Conservation (phyloP, 352 stramenopile genomes). For the Phytophthora brassicae region DNA sequence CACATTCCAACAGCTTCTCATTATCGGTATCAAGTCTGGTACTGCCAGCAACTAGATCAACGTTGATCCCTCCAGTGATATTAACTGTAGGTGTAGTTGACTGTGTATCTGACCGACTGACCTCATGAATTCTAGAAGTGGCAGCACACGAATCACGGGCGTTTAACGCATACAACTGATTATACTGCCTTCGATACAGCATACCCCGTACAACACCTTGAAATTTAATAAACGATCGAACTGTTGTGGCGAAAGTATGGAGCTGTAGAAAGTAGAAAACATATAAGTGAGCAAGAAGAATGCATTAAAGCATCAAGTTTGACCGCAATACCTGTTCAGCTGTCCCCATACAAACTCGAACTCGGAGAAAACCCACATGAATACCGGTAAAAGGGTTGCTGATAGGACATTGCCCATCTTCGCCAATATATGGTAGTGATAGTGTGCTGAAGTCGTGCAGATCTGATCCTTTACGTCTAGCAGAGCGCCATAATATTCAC, state of each 20-base stretch:
- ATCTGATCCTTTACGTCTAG: neutral
- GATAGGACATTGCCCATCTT: conserved; percentile 39
- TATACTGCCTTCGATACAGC: conserved; percentile 13
- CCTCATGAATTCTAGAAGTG: neutral
- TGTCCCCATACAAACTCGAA: conserved; percentile 45
- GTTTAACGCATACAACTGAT: neutral
- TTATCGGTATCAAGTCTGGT: neutral
- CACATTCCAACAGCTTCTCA: neutral
- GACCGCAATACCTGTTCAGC: conserved; percentile 44
- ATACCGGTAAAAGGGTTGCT: conserved; percentile 47
- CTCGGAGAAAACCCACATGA: conserved; percentile 34
- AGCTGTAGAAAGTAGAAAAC: conserved; percentile 16
- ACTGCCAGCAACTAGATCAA: neutral
- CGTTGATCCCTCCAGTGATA: neutral
- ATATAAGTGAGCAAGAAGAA: neutral
- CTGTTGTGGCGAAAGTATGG: conserved; percentile 30
- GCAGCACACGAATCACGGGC: neutral
- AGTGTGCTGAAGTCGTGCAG: conserved; percentile 3
- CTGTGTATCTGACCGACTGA: neutral
- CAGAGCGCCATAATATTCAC: neutral
- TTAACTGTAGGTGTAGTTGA: neutral
- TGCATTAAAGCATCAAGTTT: neutral
- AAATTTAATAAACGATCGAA: conserved; percentile 31
- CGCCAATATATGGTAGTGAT: conserved; percentile 29
- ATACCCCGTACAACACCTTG: conserved; percentile 39